Base-by-base conservation (phyloP, 345 rosid genomes). In the Arabidopsis arenosa region DNA sequence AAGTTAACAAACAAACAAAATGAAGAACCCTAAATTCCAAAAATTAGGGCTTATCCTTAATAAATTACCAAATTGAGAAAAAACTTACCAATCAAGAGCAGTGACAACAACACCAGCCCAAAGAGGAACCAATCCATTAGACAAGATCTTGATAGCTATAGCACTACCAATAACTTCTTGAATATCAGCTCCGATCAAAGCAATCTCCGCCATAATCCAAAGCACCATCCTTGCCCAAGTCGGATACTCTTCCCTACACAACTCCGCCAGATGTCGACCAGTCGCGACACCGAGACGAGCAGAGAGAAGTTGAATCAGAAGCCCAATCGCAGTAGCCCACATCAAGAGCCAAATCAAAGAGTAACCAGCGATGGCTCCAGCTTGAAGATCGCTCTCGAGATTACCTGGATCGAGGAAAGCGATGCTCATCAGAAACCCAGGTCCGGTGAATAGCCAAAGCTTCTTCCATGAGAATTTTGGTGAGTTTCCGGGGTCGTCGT, bases 161-260 rank as follows among this genome's bases (percentile, higher is more conserved):
- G 98, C 98, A 75, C 98, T 94, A 3, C 98, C 98, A 45, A 92
- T 94, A 57, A 94, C 97, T 68, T 94, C 97, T 54, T 94, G 97
- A 15, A 94, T 94, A 76, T 94, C 98, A 9, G 98, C 87, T 1
- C 98, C 98, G 41, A 94, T 89, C 70, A 94, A 72, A 66, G 98
- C 98, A 84, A 92, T 40, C 86, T 92, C 98, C 5, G 97, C 86
- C 98, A 94, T 94, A 33, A 94, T 74, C 97, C 98, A 94, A 61
- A 94, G 82, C 58, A 87, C 82, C 84, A 85, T 81, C 17, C 88
- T 48, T 3, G 97, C 96, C 98, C 98, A 94, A 28, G 78, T 72
- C 2, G 98, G 97, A 71, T 94, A 94, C 88, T 94, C 97, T 41
- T 90, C 93, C 9, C 97, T 75, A 63, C 98, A 94, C 11, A 89